Conservation (phyloP, 2,329 filamentous ascomycete genomes). For the Dendrostoma leiphaemia region DNA sequence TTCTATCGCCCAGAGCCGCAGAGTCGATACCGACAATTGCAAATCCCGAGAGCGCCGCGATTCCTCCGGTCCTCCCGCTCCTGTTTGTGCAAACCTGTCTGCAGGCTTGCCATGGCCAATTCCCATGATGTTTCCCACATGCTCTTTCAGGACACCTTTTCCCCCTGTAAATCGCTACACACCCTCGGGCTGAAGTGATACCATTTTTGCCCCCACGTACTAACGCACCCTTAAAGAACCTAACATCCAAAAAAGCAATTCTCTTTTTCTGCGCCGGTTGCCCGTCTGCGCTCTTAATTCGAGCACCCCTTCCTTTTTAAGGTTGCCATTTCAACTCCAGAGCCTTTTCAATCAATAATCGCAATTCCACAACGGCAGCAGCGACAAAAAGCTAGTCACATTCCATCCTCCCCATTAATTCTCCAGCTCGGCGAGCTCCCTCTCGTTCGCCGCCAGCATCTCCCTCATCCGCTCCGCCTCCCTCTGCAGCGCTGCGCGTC, state of each 20-base stretch:
- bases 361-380: too few relatives aligned
- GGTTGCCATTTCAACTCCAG: not conserved
- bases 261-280: not conserved
- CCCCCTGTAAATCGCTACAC: too few relatives aligned
- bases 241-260: not conserved
- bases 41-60: too few relatives aligned
- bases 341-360: not conserved
- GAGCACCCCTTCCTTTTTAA: not conserved
- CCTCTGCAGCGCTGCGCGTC: conserved; percentile 63
- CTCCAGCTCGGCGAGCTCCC: conserved; percentile 58
- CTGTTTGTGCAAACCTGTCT: too few relatives aligned
- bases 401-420: not conserved
- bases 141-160: too few relatives aligned
- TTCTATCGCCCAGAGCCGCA: not conserved
- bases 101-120: too few relatives aligned
- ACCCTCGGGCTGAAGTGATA: too few relatives aligned
- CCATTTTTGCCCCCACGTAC: too few relatives aligned
- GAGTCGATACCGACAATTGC: not conserved
- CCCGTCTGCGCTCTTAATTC: not conserved
- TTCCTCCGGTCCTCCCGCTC: too few relatives aligned
- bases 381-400: not conserved
- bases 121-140: too few relatives aligned
- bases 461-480: conserved; percentile 77
- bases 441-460: conserved; percentile 69
- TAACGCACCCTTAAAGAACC: too few relatives aligned